These are phyloP conservation scores for Multifurca ochricompacta DNA, from an alignment of 768 basidiomycete genomes.

Conservation along the genomic window DNA sequence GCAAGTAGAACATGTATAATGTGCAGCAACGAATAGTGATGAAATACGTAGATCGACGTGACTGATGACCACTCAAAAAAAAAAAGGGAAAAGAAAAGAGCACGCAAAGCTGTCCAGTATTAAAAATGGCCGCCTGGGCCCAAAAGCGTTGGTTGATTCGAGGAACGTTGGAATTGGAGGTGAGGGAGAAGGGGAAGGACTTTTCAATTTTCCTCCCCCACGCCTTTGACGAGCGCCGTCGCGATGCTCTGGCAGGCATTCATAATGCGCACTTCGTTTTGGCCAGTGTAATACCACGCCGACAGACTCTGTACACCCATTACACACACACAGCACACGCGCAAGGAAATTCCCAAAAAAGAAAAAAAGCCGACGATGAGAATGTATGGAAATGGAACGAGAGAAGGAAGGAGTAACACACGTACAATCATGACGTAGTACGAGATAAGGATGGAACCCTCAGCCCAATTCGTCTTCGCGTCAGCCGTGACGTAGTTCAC, in stretches of 20 bases:
- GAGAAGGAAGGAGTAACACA: neutral
- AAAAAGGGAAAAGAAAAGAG: no score
- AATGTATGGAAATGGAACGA: neutral
- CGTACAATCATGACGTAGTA: constrained; percentile 63
- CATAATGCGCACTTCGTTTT: constrained; percentile 40
- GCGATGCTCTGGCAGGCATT: constrained; percentile 36
- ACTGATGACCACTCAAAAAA: no score
- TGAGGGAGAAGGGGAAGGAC: neutral
- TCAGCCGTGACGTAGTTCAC: constrained; percentile 78
- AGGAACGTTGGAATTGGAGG: no score
- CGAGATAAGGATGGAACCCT: constrained; percentile 56
- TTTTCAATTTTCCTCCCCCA: neutral
- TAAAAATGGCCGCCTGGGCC: no score
- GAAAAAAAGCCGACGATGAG: neutral
- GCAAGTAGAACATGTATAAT: no score
- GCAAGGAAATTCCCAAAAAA: no score
- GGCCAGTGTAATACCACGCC: constrained; percentile 61
- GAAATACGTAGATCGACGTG: no score
- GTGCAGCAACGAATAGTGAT: no score
- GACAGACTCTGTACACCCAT: constrained; percentile 41
- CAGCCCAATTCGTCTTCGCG: constrained; percentile 72
- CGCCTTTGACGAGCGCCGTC: constrained; percentile 27
- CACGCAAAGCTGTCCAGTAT: no score
- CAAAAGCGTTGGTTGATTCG: no score
- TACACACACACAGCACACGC: neutral